phyloP scores from a whole-genome alignment of 805 yeast species.

The Tetrapisispora pingtungensis region DNA sequence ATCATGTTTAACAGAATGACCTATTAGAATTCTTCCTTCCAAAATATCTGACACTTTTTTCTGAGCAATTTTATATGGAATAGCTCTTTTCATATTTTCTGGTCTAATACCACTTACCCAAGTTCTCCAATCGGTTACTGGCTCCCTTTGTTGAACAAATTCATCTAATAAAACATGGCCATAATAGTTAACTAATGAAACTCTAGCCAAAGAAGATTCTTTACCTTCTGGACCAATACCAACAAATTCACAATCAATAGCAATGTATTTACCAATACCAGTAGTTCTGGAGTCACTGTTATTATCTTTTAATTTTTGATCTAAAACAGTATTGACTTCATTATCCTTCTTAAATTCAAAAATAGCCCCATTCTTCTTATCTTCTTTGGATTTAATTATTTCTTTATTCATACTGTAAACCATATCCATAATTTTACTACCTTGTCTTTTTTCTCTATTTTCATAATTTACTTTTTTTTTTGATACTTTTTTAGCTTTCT shows the following conservation, averaged over 20 bases:
- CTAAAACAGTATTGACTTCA: not conserved
- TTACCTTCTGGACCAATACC: slow-evolving; percentile 73
- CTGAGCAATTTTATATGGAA: slow-evolving; percentile 60
- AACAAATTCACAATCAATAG: slow-evolving; percentile 91
- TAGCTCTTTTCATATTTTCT: slow-evolving; percentile 55
- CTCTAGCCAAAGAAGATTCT: slow-evolving; percentile 70
- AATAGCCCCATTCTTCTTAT: slow-evolving; percentile 16
- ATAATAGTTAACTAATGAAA: slow-evolving; percentile 74
- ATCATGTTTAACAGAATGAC: slow-evolving; percentile 81
- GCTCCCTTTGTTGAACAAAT: slow-evolving; percentile 65
- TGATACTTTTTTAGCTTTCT: slow-evolving; percentile 6
- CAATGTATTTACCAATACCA: slow-evolving; percentile 60
- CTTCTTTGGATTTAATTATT: slow-evolving; percentile 15
- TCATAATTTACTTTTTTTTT: not conserved
- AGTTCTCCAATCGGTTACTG: slow-evolving; percentile 85
- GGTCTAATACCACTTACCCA: slow-evolving; percentile 85
- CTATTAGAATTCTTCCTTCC: slow-evolving; percentile 53
- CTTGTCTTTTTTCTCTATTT: slow-evolving; percentile 1
- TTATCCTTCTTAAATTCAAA: slow-evolving; percentile 13
- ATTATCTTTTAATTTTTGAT: slow-evolving; percentile 1
- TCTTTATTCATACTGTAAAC: slow-evolving; percentile 25
- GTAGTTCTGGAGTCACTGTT: slow-evolving; percentile 7
- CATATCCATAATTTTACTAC: slow-evolving; percentile 23
- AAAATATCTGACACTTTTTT: slow-evolving; percentile 42
- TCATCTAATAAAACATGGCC: slow-evolving; percentile 65